phyloP scores from a whole-genome alignment of 768 basidiomycete species.

The Russula ochroleuca region DNA sequence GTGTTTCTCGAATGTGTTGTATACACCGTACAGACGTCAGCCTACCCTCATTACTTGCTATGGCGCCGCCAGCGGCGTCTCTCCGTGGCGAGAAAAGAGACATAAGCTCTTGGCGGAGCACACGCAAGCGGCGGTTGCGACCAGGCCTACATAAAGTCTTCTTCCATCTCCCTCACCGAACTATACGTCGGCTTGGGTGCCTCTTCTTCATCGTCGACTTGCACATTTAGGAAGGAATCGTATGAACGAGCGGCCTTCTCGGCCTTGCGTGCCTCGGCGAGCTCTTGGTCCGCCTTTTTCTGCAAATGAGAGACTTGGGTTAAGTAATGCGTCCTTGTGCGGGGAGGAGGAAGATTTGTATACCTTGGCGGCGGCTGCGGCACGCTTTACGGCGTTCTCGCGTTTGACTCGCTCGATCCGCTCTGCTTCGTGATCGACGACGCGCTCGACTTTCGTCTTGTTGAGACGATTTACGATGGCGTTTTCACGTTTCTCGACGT shows the following conservation, averaged over 20 bases:
- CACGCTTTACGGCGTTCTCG: slow-evolving; percentile 62
- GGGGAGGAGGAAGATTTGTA: background rate
- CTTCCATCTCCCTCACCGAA: slow-evolving; percentile 73
- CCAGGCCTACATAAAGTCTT: slow-evolving; percentile 72
- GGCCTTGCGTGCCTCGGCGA: slow-evolving; percentile 71
- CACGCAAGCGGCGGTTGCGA: background rate
- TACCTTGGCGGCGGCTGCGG: slow-evolving; percentile 66
- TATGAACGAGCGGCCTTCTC: slow-evolving; percentile 89
- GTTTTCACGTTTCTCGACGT: slow-evolving; percentile 81
- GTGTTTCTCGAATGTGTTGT: no score
- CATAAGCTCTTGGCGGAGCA: background rate
- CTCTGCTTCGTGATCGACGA: slow-evolving; percentile 90
- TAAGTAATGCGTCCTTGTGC: background rate
- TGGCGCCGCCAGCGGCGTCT: background rate
- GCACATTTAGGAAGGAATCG: slow-evolving; percentile 68
- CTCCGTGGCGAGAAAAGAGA: background rate
- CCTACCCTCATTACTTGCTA: background rate
- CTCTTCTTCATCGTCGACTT: slow-evolving; percentile 51
- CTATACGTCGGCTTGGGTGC: slow-evolving; percentile 42
- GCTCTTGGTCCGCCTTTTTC: slow-evolving; percentile 76
- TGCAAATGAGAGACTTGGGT: slow-evolving; percentile 32
- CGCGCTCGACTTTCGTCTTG: slow-evolving; percentile 83
- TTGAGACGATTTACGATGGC: slow-evolving; percentile 86
- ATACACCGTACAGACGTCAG: no score
- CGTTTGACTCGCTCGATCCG: slow-evolving; percentile 73